Evolutionary conservation across 352 stramenopile genomes (phyloP), one percentile per base, ranked within the genome.

Genomic region (Phytophthora tubulina): DNA sequence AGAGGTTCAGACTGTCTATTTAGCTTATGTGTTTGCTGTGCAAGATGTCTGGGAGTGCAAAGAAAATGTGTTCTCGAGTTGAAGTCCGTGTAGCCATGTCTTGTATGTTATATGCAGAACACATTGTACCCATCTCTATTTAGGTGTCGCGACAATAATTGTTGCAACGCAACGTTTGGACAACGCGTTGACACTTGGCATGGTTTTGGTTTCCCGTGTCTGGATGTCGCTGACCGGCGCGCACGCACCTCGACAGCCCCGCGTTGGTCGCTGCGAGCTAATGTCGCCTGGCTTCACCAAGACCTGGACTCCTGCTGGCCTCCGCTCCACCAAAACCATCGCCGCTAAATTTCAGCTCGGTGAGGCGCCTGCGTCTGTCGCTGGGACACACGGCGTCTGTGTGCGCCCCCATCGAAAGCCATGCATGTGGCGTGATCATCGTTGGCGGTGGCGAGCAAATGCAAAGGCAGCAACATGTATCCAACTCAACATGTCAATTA

Each of bases 361-460:
- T 61, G 38, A 38, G 52, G n/a, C 35, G 5, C 3, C 11, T 60
- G 52, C 48, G 32, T 58, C 53, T 27, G 21, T 50, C 36, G 53
- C 53, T 61, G 38, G 35, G 53, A 61, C 53, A 61, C 38, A 48
- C 10, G 52, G 10, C 21, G 14, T 48, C 38, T 44, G 38, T 36
- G 9, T 62, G 39, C 39, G 13, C 31, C 33, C 33, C 42, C 62
- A 44, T 56, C 51, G 35, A 63, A 70, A 69, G 32, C 21, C 4
- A 14, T 33, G 32, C 4, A 55, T 55, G 11, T 42, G 61, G 62
- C 52, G 52, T 69, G 17, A 57, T 63, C 51, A 63, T 35, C 48
- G n/a, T 5, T 45, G 31, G 10, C 57, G 39, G 17, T 21, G n/a
- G 42, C 42, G 56, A 27, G 21, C 21, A 27, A 27, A 27, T 27